phyloP scores from a whole-genome alignment of 2,329 filamentous ascomycete species.

The Fusarium sp. region DNA sequence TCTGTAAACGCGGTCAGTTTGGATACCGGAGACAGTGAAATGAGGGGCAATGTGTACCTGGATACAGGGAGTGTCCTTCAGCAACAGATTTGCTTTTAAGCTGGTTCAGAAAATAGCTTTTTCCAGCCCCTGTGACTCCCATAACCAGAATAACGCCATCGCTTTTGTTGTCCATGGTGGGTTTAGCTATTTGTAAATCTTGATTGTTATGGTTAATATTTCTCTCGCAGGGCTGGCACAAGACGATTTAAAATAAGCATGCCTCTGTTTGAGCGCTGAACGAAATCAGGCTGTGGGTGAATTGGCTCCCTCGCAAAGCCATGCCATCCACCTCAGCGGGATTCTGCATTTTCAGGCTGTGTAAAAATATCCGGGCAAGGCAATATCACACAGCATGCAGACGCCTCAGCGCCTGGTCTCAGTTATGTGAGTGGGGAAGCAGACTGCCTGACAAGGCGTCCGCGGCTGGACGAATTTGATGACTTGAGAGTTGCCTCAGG shows the following conservation, averaged over 20 bases:
- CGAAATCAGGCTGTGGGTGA: neutral
- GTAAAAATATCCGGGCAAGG: neutral
- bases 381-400: neutral
- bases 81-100: neutral
- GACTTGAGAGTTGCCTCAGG: neutral
- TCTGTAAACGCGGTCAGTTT: neutral
- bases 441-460: neutral
- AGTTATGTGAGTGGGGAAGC: neutral
- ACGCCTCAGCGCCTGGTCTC: neutral
- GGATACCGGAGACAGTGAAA: rapidly evolving
- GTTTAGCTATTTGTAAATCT: too few species aligned
- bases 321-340: neutral
- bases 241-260: neutral
- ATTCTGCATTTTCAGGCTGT: neutral
- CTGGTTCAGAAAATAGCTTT: neutral
- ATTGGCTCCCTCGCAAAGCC: neutral
- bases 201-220: too few species aligned
- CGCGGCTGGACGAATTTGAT: neutral
- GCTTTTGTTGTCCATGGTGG: neutral
- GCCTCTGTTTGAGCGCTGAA: neutral
- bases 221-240: neutral
- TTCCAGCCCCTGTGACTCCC: neutral
- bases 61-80: neutral
- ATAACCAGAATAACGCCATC: neutral
- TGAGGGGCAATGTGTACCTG: neutral